Base-by-base conservation (phyloP, 83 land plant genomes). In the Thuja plicata region DNA sequence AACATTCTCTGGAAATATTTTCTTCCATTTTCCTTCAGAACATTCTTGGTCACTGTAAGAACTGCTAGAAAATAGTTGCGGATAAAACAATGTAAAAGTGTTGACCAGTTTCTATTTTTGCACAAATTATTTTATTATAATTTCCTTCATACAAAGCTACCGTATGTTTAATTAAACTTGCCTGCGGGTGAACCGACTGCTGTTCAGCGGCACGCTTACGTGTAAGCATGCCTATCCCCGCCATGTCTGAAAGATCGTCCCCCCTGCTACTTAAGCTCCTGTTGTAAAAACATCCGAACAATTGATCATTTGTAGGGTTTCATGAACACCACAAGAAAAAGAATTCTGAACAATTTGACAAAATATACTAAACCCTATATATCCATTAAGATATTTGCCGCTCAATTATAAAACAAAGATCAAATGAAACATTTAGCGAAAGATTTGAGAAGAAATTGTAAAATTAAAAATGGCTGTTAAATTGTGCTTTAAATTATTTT, bases 221-320 rank as follows among this genome's bases (percentile, higher is more conserved):
- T 41, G 52, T 21, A 45, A 82, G 54, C 85, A 43, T 35, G 32
- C 52, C 52, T 45, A n/a, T 16, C 13, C 54, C 85, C 4, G 11
- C 52, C 85, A 82, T 82, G 54, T 12, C 85, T n/a, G 54, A 82
- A 82, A 43, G 54, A 82, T 82, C 52, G 54, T 45, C 52, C 24
- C 85, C 54, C 6, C 54, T 46, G 85, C 85, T 74, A 34, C 78
- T 74, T 10, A 74, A 74, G 38, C 78, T 74, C 9, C 78, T 74
- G 38, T 10, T 32, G 34, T 74, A 74, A 2, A 34, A 0, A 0
- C 8, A 74, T 11, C 27, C 3, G 24, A 10, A 10, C 85, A 82
- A 1, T 21, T 6, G 46, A n/a, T 45, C 9, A 82, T n/a, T 82
- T 11, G 11, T 43, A 82, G 34, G 10, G 85, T n/a, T 45, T 41